Evolutionary conservation across 495 filamentous ascomycete species (phyloP).

Genomic region (Penicillium mononematosum): DNA sequence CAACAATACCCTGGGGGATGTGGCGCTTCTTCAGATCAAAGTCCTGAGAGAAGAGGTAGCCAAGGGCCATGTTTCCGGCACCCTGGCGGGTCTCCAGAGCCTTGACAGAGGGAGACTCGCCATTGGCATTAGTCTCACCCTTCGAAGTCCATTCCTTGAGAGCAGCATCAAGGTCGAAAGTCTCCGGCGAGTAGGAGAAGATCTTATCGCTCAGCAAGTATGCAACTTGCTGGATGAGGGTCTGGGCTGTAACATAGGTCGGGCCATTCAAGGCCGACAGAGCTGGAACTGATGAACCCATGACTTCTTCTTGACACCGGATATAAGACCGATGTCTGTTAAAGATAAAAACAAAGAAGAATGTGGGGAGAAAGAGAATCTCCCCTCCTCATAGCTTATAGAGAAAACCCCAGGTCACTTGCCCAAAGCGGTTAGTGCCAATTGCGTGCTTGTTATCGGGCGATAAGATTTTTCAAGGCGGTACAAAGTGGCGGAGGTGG

Average conservation of each 20-base stretch:
- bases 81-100: constrained; percentile 84
- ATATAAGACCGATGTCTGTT: constrained; percentile 25
- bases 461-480: constrained; percentile 17
- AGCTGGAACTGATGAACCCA: constrained; percentile 37
- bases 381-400: constrained; percentile 24
- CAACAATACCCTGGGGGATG: constrained; percentile 85
- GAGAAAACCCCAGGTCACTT: constrained; percentile 36
- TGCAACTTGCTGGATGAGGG: constrained; percentile 91
- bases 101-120: constrained; percentile 72
- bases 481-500: constrained; percentile 21
- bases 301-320: constrained; percentile 33
- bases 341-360: constrained; percentile 29
- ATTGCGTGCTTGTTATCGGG: constrained; percentile 27
- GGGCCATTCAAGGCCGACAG: constrained; percentile 74
- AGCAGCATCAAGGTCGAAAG: constrained; percentile 83
- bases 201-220: constrained; percentile 93
- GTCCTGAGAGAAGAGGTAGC: constrained; percentile 96
- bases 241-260: constrained; percentile 87
- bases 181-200: constrained; percentile 92
- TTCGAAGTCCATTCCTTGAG: constrained; percentile 69
- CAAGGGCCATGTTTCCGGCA: constrained; percentile 87
- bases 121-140: constrained; percentile 72
- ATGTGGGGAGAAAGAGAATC: constrained; percentile 24
- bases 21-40: constrained; percentile 88
- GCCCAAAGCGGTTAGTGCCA: constrained; percentile 38